A percentile compares a stretch with the other conserved stretches of the same genome.
Evolutionary conservation across 768 basidiomycete genomes (phyloP).

Genomic region (Pleurotus sapidus): DNA sequence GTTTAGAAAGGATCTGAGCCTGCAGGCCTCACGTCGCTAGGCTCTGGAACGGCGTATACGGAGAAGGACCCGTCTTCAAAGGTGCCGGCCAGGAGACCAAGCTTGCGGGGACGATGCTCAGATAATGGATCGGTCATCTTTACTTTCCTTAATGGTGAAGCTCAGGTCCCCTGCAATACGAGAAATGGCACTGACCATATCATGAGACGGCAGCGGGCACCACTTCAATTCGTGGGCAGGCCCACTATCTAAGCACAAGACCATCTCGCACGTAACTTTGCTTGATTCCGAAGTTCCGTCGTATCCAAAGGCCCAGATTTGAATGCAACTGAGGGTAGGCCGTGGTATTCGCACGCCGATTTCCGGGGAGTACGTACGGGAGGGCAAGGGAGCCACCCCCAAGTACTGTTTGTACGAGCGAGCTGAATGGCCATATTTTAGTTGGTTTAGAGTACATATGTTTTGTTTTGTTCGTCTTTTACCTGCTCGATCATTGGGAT

Average conservation of each 20-base stretch:
- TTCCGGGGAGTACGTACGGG: conserved; percentile 57
- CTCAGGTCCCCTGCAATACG: neutral
- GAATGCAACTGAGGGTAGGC: conserved; percentile 67
- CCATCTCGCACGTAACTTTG: conserved; percentile 74
- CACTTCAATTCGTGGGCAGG: conserved; percentile 82
- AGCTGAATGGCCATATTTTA: conserved; percentile 28
- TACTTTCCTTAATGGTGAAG: neutral
- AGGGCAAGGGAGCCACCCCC: conserved; percentile 75
- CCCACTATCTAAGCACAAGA: conserved; percentile 81
- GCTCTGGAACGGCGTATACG: conserved; percentile 79
- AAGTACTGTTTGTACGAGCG: conserved; percentile 71
- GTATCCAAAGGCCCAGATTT: conserved; percentile 72
- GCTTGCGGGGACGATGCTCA: conserved; percentile 42
- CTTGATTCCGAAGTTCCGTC: conserved; percentile 29
- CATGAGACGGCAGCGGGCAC: conserved; percentile 89
- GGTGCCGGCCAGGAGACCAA: conserved; percentile 82
- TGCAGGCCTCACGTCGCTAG: conserved; percentile 41
- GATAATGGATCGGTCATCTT: conserved; percentile 10
- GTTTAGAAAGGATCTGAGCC: conserved; percentile 25
- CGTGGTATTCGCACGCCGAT: conserved; percentile 59
- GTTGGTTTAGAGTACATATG: no score
- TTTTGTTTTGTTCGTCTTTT: conserved; percentile 12
- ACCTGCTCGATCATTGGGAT: conserved; percentile 56
- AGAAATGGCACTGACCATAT: conserved; percentile 31
- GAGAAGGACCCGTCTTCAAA: conserved; percentile 87